Percentiles rank a stretch among this genome's conserved stretches.
These are phyloP conservation scores for Penstemon newberryi DNA, from an alignment of 257 asterid species.

Conservation along the genomic window DNA sequence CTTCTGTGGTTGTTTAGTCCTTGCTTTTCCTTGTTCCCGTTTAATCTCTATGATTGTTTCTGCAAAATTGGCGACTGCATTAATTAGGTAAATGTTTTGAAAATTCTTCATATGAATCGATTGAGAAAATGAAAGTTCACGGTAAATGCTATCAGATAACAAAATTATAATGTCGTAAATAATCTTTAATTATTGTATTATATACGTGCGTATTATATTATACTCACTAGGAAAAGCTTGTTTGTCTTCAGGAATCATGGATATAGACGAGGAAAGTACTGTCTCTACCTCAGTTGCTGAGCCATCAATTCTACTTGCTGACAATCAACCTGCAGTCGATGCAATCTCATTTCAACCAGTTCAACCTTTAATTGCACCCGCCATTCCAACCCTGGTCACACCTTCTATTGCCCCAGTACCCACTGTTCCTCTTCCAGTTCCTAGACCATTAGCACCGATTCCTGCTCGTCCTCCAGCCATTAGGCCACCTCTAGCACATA, in stretches of 20 bases:
- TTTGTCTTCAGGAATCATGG: slow-evolving; percentile 47
- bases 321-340: slow-evolving; percentile 47
- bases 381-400: slow-evolving; percentile 30
- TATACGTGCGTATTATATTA: too few species aligned
- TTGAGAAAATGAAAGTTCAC: too few species aligned
- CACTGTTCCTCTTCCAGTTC: slow-evolving; percentile 36
- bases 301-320: slow-evolving; percentile 36
- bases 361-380: slow-evolving; percentile 33
- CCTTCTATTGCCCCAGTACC: slow-evolving; percentile 70
- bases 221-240: background rate
- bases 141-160: too few species aligned
- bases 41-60: too few species aligned
- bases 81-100: too few species aligned
- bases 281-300: slow-evolving; percentile 42
- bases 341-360: slow-evolving; percentile 45
- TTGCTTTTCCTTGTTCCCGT: too few species aligned
- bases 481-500: slow-evolving; percentile 53
- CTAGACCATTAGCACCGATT: slow-evolving; percentile 72
- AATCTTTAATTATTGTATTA: too few species aligned
- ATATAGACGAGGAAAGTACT: slow-evolving; percentile 53
- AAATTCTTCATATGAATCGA: too few species aligned
- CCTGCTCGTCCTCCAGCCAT: slow-evolving; percentile 57
- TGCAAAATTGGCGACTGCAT: too few species aligned
- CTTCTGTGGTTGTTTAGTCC: too few species aligned
- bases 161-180: too few species aligned